A percentile compares a stretch with the other conserved stretches of the same genome.
phyloP scores from a whole-genome alignment of 768 basidiomycete species.

The Lentinus tigrinus region DNA sequence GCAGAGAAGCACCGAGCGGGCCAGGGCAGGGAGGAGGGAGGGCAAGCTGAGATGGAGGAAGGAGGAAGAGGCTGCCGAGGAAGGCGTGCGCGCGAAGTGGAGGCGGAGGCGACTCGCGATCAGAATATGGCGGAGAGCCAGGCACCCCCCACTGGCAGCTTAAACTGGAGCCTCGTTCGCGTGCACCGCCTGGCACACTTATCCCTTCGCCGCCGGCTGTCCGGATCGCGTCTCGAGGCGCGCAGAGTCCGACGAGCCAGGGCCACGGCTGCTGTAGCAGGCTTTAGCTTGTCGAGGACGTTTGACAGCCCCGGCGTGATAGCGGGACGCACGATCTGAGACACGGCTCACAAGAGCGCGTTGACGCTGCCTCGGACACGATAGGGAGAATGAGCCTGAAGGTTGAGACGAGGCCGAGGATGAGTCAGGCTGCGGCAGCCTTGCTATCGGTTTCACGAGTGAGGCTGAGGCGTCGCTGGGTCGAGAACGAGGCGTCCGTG shows the following conservation, averaged over 20 bases:
- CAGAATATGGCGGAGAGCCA: not conserved
- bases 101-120: not conserved
- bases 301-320: no score
- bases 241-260: not conserved
- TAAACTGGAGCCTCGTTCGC: not conserved
- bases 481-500: no score
- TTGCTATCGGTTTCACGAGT: no score
- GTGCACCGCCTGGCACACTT: conserved; percentile 7
- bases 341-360: no score
- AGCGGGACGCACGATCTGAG: no score
- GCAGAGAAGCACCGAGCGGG: not conserved
- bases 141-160: not conserved
- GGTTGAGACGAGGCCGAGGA: no score
- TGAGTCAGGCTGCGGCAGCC: no score
- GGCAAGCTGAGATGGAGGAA: not conserved
- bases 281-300: no score
- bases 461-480: no score
- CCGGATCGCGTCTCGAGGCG: not conserved
- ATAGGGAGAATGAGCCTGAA: no score
- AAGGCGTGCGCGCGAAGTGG: not conserved
- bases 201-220: not conserved
- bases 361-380: no score
- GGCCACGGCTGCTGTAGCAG: not conserved
- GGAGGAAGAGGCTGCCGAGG: not conserved
- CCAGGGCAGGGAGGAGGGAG: not conserved